Evolutionary conservation across 2,329 filamentous ascomycete genomes (phyloP), one percentile per base, ranked within the genome.

Genomic region (Blastomyces emzantsi): DNA sequence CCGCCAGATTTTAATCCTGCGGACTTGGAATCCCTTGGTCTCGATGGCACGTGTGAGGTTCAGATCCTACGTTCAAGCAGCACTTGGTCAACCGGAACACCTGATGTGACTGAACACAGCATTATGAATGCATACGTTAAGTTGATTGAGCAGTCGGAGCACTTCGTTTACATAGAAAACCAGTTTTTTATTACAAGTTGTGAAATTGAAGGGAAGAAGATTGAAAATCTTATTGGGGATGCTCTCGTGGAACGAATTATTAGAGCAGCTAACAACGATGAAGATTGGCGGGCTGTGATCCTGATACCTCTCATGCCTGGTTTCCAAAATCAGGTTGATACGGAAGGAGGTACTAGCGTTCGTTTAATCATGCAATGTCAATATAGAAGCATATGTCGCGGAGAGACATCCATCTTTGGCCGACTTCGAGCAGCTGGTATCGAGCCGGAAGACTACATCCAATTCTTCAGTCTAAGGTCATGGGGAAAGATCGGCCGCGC

Each of bases 351-450:
- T 0, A 85, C 85, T 0, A 93, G 93, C 15, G 97, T 93, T 0
- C 79, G 91, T 61, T 92, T 92, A 19, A 99, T 97, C 71, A 97
- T 99, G 91, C 92, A 97, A 73, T 97, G 96, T 72, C 94, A 97
- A 74, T 99, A 94, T 81, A 96, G 95, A 76, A 96, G 91, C 0
- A 96, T 99, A 67, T 90, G 89, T 71, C 88, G 94, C 52, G 94
- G 94, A 4, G 88, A 95, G 68, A 82, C 97, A 73, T 96, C 91
- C 2, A 97, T 99, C 60, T 94, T 89, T 69, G 91, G 85, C 41
- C 88, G 89, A 71, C 85, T 97, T 62, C 81, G 81, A 64, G 85
- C 84, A 8, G 81, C 89, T 65, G 92, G 90, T 1, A 85, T 94
- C 1, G 87, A 97, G 69, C 91, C 92, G 0, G 83, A 71, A 68